Conservation (phyloP, 306 rosid species). For the Dryas alaskensis region DNA sequence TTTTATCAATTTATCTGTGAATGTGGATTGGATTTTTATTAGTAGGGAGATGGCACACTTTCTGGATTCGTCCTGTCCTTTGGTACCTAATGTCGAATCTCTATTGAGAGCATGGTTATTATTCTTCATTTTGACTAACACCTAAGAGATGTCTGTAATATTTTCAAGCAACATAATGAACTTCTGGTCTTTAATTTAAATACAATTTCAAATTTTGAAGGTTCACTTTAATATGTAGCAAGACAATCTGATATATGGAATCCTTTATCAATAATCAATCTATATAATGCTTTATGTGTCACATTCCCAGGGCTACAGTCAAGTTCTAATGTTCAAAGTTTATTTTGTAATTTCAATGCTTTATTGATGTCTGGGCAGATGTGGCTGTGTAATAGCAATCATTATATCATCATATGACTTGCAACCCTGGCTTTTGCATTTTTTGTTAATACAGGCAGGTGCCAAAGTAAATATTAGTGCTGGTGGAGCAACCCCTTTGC, state of each 20-base stretch:
- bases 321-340: too few species aligned
- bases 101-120: not conserved
- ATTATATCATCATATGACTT: not conserved
- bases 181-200: not conserved
- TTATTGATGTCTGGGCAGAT: not conserved
- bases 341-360: too few species aligned
- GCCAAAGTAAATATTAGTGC: slow-evolving; percentile 75
- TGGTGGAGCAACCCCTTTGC: slow-evolving; percentile 96
- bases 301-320: too few species aligned
- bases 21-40: not conserved
- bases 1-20: not conserved
- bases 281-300: too few species aligned
- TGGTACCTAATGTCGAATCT: not conserved
- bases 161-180: not conserved
- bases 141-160: not conserved
- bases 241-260: too few species aligned
- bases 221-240: too few species aligned
- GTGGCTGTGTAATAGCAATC: not conserved
- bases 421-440: slow-evolving; percentile 23
- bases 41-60: not conserved
- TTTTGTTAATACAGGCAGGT: slow-evolving; percentile 63
- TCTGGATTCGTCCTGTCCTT: not conserved
- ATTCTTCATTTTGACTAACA: not conserved
- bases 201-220: too few species aligned
- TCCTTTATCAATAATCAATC: too few species aligned